A percentile compares a stretch with the other conserved stretches of the same genome.
phyloP scores from a whole-genome alignment of 2,329 filamentous ascomycete genomes.

The Botrytis elliptica region DNA sequence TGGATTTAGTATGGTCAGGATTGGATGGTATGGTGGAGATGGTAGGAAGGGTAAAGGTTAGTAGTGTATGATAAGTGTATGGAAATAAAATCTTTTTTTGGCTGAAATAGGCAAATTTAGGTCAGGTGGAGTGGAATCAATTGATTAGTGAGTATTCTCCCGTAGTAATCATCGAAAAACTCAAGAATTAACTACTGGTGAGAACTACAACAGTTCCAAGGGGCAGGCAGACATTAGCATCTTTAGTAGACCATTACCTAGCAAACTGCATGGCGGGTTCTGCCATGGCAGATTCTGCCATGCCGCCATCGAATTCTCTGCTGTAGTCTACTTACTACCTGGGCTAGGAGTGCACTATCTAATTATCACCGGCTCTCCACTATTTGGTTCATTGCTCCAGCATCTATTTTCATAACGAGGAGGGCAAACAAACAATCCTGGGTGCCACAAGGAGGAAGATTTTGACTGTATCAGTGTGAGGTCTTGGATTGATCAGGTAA shows the following conservation, averaged over 20 bases:
- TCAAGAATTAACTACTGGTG: background rate
- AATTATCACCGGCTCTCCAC: background rate
- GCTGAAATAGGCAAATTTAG: background rate
- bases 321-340: background rate
- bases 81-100: slow-evolving; percentile 5
- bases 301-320: background rate
- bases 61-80: slow-evolving; percentile 4
- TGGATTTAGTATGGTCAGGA: slow-evolving; percentile 17
- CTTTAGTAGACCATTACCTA: background rate
- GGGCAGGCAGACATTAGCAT: slow-evolving; percentile 3
- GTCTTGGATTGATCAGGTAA: background rate
- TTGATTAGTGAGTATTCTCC: slow-evolving; percentile 4
- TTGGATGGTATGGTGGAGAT: slow-evolving; percentile 10
- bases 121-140: slow-evolving; percentile 4
- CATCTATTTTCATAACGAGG: background rate
- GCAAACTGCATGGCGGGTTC: slow-evolving; percentile 4
- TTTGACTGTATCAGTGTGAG: background rate
- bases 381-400: background rate
- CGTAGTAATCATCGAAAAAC: background rate
- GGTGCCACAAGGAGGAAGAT: slow-evolving; percentile 12
- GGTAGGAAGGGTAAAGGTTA: background rate
- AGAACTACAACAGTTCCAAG: background rate
- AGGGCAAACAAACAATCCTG: slow-evolving; percentile 6
- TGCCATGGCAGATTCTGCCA: slow-evolving; percentile 11
- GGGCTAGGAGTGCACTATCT: background rate